Evolutionary conservation across 228 moss, liverwort and hornwort genomes (phyloP), one percentile per base, ranked within the genome.

Genomic region (Sphagnum magellanicum): DNA sequence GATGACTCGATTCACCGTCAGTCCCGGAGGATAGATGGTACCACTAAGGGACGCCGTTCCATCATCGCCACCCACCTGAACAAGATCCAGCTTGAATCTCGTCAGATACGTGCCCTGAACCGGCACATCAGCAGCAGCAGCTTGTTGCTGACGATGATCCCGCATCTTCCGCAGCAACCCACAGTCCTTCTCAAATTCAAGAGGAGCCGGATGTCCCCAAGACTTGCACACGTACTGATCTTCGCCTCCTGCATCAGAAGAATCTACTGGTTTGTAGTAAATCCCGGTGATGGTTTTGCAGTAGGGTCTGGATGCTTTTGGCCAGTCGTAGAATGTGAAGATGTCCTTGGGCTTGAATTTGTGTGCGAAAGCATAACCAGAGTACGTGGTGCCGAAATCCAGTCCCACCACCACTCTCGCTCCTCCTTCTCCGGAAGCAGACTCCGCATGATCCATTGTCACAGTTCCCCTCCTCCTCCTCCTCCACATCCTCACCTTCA

Each of bases 231-330:
- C 17, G 17, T 17, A 17, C 17, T 17, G 17, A 0, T 17, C 17
- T 17, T 17, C 17, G 17, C 17, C 17, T 17, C 17, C 17, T 17
- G 17, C 17, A 17, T 17, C 17, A 17, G 17, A 0, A 17, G 17
- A 17, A 17, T 17, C 17, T 17, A 17, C 17, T 17, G 17, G 17
- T 17, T 17, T 60, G 78, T 86, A 86, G 71, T 80, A 86, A 46
- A 75, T 71, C n/a, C 71, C 78, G 10, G 86, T 83, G 49, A 77
- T 57, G 52, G 83, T 83, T 65, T 86, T 86, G 80, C 83, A 86
- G 50, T 83, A 83, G 0, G 16, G 13, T 7, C 0, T 7, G 12
- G 53, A 4, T 6, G 62, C 48, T 51, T 0, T 55, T 0, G 83
- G 69, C 51, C 79, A 86, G 0, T 80, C 76, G 65, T 68, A 83